Evolutionary conservation across 2,329 filamentous ascomycete genomes (phyloP), one percentile per base, ranked within the genome.

Genomic region (Neoscytalidium dimidiatum): DNA sequence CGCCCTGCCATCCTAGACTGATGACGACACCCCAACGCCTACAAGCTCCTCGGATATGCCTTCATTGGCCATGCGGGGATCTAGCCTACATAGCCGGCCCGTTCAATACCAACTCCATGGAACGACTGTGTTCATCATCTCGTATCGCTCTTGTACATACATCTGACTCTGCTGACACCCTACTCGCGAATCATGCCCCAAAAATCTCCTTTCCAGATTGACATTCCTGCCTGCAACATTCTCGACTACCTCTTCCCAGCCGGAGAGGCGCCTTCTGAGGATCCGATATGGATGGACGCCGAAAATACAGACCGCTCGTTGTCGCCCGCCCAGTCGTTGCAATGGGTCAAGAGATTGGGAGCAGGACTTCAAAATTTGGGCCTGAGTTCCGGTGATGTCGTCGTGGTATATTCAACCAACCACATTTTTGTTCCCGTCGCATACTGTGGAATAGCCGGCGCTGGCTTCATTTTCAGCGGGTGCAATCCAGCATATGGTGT

Each of bases 401-500:
- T 85, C 33, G 79, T 86, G 78, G 79, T 85, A 48, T 84, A 82
- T 69, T 82, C 82, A 0, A 79, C 82, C 2, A 87, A 86, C 69
- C 82, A 85, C 67, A 81, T 87, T 43, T 85, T 83, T 67, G 80
- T 86, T 1, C 84, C 84, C 0, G 81, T 82, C 3, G 81, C 82
- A 14, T 86, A 85, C 69, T 74, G 86, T 4, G 84, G 83, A 2
- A 81, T 84, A 43, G 80, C 85, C 1, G 85, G 84, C 0, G 79
- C 80, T 23, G 83, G 84, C 3, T 81, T 78, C 65, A 79, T 83
- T 23, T 87, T 87, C 72, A 86, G 81, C 61, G 84, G 84, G 14
- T 83, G 82, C n/a, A 86, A 85, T 69, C 84, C 84, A 21, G 77
- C 78, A 3, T 86, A 84, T 68, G 84, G 81, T 0, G 76, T 81